Conservation (phyloP, 2,329 filamentous ascomycete genomes). For the Trichoderma citrinoviride region DNA sequence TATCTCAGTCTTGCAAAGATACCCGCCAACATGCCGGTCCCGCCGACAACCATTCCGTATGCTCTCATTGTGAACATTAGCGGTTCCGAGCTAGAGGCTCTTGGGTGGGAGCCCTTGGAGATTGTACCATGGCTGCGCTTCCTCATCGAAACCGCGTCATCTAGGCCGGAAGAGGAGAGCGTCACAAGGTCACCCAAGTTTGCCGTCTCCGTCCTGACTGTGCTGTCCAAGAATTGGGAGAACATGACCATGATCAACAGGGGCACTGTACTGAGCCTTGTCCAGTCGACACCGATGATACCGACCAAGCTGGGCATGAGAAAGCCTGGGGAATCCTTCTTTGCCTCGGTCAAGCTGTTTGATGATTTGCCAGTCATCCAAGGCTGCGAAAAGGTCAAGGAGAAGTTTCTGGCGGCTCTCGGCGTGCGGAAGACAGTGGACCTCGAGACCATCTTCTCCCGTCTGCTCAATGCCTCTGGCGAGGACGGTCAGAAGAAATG, state of each 20-base stretch:
- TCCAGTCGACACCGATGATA: conserved; percentile 71
- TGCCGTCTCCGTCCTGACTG: conserved; percentile 69
- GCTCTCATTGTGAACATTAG: conserved; percentile 72
- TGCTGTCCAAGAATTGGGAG: conserved; percentile 90
- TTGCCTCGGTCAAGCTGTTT: conserved; percentile 89
- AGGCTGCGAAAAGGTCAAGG: conserved; percentile 75
- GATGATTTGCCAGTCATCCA: conserved; percentile 85
- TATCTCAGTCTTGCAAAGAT: conserved; percentile 78
- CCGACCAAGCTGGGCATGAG: conserved; percentile 91
- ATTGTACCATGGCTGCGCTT: conserved; percentile 83
- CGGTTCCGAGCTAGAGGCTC: conserved; percentile 66
- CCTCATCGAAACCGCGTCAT: conserved; percentile 66
- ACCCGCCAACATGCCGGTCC: conserved; percentile 75
- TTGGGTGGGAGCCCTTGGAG: conserved; percentile 84
- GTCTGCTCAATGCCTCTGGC: conserved; percentile 65
- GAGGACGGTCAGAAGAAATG: conserved; percentile 61
- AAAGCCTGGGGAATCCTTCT: conserved; percentile 82
- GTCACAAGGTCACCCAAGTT: conserved; percentile 72
- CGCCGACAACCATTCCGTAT: conserved; percentile 78
- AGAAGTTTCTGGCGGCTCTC: conserved; percentile 79
- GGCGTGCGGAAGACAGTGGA: conserved; percentile 96
- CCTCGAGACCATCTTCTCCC: conserved; percentile 86
- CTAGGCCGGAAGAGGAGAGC: conserved; percentile 61
- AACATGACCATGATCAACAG: conserved; percentile 66
- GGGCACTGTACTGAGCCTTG: conserved; percentile 59